Base-by-base conservation (phyloP, 192 early-diverging fungal genomes). In the Pilobolus umbonatus region DNA sequence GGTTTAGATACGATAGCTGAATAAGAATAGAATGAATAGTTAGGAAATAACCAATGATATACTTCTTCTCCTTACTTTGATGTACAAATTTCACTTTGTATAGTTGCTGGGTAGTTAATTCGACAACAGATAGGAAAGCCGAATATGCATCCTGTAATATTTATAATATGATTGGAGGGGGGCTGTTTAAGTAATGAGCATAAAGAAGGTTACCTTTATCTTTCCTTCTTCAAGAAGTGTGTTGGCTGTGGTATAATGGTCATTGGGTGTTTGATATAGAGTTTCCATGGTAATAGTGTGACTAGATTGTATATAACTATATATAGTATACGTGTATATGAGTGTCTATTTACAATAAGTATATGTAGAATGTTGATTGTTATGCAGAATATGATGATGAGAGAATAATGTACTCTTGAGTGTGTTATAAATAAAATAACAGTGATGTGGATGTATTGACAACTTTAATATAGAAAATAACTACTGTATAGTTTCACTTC, bases 1-100 rank as follows among this genome's bases (percentile, higher is more conserved):
- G 60, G 60, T 17, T 42, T 62, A 5, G 60, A 62, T 8, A 62
- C 50, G 15, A 46, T 12, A n/a, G 38, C 50, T 62, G 36, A 30
- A 43, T 48, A 48, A 48, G 5, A 30, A 8, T 51, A 51, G 29
- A n/a, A 34, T 53, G 19, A 32, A 22, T 35, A 35, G 2, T 10
- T 38, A 10, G 35, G 24, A 9, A 53, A 9, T 24, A 28, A 21
- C n/a, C 15, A n/a, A 35, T 60, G 24, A 48, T n/a, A 14, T 60
- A 25, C 26, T 60, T 60, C 14, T 24, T 48, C 28, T 31, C 38
- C 34, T 47, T 66, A 82, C 80, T 69, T 47, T 82, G 76, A 71
- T 76, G 71, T 45, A 79, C 71, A 57, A 82, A 82, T 50, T 77
- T 79, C 50, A 77, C 78, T 22, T 55, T 71, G 32, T 76, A 65